Base-by-base conservation (phyloP, 805 yeast species). In the Yarrowia hollandica region DNA sequence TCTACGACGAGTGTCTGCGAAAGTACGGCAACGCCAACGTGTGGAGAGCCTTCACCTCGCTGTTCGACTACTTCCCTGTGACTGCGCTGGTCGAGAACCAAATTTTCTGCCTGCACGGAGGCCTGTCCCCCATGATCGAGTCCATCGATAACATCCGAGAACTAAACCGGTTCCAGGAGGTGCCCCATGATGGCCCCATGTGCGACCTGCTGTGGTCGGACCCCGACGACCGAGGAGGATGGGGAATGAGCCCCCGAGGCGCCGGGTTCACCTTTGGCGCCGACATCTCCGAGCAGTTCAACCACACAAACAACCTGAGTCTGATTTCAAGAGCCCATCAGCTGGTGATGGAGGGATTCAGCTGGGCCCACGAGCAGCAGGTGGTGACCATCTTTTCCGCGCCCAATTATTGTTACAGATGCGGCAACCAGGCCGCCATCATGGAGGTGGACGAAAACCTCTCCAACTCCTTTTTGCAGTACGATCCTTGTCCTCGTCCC, bases 231-330 rank as follows among this genome's bases (percentile, higher is more conserved):
- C 80, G 97, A 71, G 96, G 96, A 66, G 96, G 96, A 68, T 91
- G 98, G 98, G 97, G 97, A 64, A 90, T 91, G 66, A 85, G 92
- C 71, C 97, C 97, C 74, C 85, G 98, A 81, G 97, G 97, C 78
- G 98, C 98, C 63, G 98, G 98, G 74, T 91, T 88, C 86, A 90
- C 97, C 69, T 91, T 91, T 81, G 98, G 98, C 68, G 96, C 88
- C 78, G 97, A 91, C 79, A 90, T 91, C 69, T 82, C 89, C 67
- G 96, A 90, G 74, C 97, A 91, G 74, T 91, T 91, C 77, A 91
- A 91, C 72, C 97, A 91, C 77, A 86, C 95, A 22, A 91, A 91
- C 72, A 91, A 88, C 68, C 79, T 91, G 67, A 81, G 88, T 62
- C 79, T 91, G 62, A 88, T 91, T 65, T 96, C 97, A 35, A 83